Evolutionary conservation across 345 rosid genomes (phyloP), one percentile per base, ranked within the genome.

Genomic region (Brassica juncea): DNA sequence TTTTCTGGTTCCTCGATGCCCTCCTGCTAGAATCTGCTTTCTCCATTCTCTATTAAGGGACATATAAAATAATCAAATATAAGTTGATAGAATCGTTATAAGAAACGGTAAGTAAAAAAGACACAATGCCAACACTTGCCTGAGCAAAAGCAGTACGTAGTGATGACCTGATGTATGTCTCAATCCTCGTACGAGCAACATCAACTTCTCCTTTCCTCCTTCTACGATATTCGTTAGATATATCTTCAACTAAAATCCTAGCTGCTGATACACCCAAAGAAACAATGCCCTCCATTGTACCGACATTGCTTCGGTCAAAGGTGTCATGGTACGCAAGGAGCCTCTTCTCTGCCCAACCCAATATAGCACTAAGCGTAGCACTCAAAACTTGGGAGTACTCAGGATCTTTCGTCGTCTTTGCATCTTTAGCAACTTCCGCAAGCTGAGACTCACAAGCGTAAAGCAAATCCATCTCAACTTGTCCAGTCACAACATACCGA

Each of bases 341-440:
- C 82, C 99, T 86, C 77, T 95, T 86, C 87, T 95, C 99, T 58
- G 94, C 94, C 99, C 99, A 95, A 64, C 98, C 93, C 84, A 95
- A 60, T 69, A 93, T 88, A 32, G 98, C 86, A 87, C 87, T 95
- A 75, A 95, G 68, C 4, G 93, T 89, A 70, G 96, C 86, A 83
- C 96, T 95, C 76, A 95, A 86, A 81, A 91, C 86, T 82, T 87
- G 90, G 14, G 97, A 84, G 77, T 93, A 95, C 14, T 88, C 92
- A 1, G 94, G 89, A 89, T 95, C 99, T 74, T 91, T 95, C 3
- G 93, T 88, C 25, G 89, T 69, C 84, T 95, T 95, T 30, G 98
- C 96, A 81, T 95, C 99, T 85, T 89, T 93, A 44, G 97, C 93
- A 84, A 93, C 99, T 82, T 95, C 97, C 0, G 79, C 78, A 10